Evolutionary conservation across 441 rosid species (phyloP).

Genomic region (Rhodomyrtus psidioides): DNA sequence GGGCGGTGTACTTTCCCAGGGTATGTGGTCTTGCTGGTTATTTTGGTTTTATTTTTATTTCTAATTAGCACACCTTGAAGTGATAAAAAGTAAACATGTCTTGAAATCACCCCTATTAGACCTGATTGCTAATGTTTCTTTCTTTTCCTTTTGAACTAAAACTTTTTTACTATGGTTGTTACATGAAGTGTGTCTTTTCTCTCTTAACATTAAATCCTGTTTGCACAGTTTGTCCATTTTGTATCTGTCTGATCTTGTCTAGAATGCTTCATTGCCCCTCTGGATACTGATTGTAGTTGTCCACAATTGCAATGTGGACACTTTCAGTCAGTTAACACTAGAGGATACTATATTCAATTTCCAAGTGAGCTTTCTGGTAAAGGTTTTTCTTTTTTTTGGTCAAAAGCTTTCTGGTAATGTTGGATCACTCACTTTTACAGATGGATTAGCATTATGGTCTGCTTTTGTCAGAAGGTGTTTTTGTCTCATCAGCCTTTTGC

Average conservation of each 20-base stretch:
- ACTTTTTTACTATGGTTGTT: background rate
- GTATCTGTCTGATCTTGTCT: background rate
- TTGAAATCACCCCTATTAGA: background rate
- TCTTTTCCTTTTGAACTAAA: background rate
- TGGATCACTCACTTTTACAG: background rate
- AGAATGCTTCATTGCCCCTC: background rate
- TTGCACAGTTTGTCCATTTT: background rate
- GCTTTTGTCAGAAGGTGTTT: background rate
- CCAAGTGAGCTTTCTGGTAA: background rate
- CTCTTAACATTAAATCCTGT: background rate
- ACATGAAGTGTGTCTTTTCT: background rate
- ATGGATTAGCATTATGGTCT: background rate
- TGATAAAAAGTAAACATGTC: background rate
- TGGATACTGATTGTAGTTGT: background rate
- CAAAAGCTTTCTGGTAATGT: background rate
- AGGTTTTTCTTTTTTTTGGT: no score
- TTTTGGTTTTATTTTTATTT: background rate
- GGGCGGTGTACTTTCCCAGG: constrained; percentile 86
- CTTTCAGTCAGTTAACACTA: background rate
- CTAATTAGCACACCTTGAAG: background rate
- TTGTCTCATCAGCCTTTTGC: background rate
- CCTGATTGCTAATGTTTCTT: background rate
- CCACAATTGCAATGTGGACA: background rate
- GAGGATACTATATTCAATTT: background rate
- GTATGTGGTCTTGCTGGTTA: constrained; percentile 22